phyloP scores from a whole-genome alignment of 108 stramenopile genomes.

The Cyclotella atomus region DNA sequence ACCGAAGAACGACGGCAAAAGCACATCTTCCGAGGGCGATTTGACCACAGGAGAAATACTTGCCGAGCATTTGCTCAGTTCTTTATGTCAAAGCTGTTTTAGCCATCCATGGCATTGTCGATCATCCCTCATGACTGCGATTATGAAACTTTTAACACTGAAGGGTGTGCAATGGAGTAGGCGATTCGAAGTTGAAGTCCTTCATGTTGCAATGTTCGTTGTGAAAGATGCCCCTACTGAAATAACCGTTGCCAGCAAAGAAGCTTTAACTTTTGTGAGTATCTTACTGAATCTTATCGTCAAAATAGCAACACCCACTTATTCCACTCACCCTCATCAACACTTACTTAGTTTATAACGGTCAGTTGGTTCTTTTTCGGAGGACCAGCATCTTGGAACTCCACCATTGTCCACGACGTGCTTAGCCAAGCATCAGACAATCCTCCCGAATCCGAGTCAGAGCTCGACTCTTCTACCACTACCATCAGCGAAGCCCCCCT shows the following conservation, averaged over 20 bases:
- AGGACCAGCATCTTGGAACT: conserved; percentile 29
- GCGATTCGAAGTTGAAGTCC: conserved; percentile 71
- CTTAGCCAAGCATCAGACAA: conserved; percentile 11
- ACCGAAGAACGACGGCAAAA: neutral
- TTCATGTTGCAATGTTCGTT: conserved; percentile 71
- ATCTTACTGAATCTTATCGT: too few species aligned
- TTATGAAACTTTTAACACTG: conserved; percentile 48
- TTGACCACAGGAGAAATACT: conserved; percentile 21
- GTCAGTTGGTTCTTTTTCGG: conserved; percentile 57
- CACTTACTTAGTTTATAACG: conserved; percentile 36
- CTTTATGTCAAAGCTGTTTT: conserved; percentile 54
- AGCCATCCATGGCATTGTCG: conserved; percentile 59
- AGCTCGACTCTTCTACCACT: conserved; percentile 10
- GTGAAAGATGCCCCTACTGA: conserved; percentile 78
- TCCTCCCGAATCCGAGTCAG: neutral
- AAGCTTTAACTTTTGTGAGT: conserved; percentile 58
- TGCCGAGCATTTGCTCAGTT: conserved; percentile 63
- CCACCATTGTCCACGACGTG: conserved; percentile 37
- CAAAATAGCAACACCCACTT: too few species aligned
- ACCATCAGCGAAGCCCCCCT: conserved; percentile 55
- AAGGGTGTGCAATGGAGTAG: conserved; percentile 62
- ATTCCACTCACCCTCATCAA: too few species aligned
- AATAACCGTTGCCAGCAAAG: conserved; percentile 55
- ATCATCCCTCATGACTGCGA: conserved; percentile 47
- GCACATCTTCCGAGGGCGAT: neutral